These are phyloP conservation scores for Turritis glabra DNA, from an alignment of 345 rosid species.

Conservation along the genomic window DNA sequence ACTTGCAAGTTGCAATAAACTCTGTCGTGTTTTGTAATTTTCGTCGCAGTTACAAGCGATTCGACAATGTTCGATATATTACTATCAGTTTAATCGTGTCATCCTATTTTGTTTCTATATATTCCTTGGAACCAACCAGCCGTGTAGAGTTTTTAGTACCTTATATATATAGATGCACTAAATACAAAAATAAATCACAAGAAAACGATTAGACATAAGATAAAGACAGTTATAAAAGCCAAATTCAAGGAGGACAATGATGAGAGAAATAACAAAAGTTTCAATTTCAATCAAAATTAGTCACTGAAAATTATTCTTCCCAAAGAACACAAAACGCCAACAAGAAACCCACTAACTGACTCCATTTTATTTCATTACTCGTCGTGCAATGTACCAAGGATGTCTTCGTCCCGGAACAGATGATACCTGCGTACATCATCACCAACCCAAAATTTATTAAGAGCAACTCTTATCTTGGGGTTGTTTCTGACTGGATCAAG, in stretches of 20 bases:
- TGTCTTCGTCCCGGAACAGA: constrained; percentile 62
- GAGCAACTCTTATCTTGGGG: neutral
- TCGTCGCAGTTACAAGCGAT: constrained; percentile 5
- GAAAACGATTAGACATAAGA: constrained; percentile 7
- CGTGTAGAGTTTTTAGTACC: neutral
- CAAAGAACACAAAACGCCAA: constrained; percentile 11
- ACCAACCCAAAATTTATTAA: neutral
- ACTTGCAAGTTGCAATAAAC: constrained; percentile 8
- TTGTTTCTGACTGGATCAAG: neutral
- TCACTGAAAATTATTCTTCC: neutral
- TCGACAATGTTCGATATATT: constrained; percentile 9
- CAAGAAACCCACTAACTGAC: constrained; percentile 20
- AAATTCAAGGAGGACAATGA: constrained; percentile 1
- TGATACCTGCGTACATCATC: constrained; percentile 39
- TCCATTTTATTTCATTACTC: constrained; percentile 38
- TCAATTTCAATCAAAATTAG: neutral
- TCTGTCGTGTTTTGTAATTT: neutral
- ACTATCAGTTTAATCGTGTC: neutral
- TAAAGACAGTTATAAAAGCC: constrained; percentile 1
- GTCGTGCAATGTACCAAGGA: constrained; percentile 64
- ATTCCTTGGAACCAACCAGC: neutral
- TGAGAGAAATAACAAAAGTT: constrained; percentile 8
- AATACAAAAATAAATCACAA: neutral
- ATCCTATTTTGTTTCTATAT: neutral
- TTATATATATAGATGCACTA: neutral